Base-by-base conservation (phyloP, 768 basidiomycete genomes). In the Phlebiopsis flavidoalba region DNA sequence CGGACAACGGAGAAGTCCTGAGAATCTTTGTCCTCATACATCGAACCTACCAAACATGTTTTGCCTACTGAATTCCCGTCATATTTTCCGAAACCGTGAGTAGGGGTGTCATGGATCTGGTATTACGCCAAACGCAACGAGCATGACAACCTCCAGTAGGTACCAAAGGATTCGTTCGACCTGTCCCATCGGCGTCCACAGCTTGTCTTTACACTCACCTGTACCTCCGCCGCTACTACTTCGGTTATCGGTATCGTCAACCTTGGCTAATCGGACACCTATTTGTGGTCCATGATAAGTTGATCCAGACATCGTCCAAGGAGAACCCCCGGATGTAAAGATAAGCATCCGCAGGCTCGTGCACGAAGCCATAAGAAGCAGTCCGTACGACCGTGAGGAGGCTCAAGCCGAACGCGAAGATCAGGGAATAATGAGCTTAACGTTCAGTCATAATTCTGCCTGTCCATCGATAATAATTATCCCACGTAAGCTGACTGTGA, bases 241-340 rank as follows among this genome's bases (percentile, higher is more conserved):
- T 55, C 64, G n/a, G n/a, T n/a, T n/a, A n/a, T n/a, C n/a, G 51
- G 65, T 66, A 51, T 66, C 76, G 15, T 72, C 80, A 10, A 78
- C 81, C 21, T 82, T 90, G 59, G 70, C 84, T 0, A n/a, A n/a
- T 73, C 80, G 1, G 93, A 96, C 63, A 74, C 83, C 17, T 82
- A 86, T 64, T 75, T 98, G 2, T 98, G 96, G 93, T 83, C 86
- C 22, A 82, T 97, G n/a, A n/a, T n/a, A n/a, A 21, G 79, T 91
- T 43, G 97, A 99, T 67, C 95, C 96, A 3, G 97, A 99, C 63
- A 83, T 92, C 53, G 83, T n/a, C 82, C 7, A 83, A 93, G 26
- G 95, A 98, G 66, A 99, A 99, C 69, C 95, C 69, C 95, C 95
- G 0, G 95, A 98, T 0, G 97, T n/a, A n/a, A 99, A 68, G 93